phyloP scores from a whole-genome alignment of 1,284 basidiomycete genomes.

The Nidula niveotomentosa region DNA sequence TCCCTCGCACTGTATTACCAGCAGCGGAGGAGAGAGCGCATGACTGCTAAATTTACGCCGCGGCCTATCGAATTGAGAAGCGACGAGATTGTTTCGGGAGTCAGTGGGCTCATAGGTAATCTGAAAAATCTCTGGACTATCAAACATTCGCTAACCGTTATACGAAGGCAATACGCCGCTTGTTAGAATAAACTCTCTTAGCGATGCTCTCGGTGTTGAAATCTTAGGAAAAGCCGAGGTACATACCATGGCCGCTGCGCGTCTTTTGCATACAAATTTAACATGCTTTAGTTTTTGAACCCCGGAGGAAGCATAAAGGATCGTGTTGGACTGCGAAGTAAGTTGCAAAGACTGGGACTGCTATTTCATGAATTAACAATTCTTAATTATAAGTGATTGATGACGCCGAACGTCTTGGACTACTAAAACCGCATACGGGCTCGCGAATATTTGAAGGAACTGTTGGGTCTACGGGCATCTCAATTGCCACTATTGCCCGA shows the following conservation, averaged over 20 bases:
- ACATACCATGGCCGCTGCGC: not conserved
- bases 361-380: not conserved
- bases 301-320: conserved; percentile 99
- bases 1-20: conserved; percentile 53
- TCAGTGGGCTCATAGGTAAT: conserved; percentile 83
- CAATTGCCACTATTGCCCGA: conserved; percentile 88
- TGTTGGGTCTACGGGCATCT: conserved; percentile 96
- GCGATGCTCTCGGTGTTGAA: conserved; percentile 89
- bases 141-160: not conserved
- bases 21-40: conserved; percentile 40
- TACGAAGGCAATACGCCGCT: conserved; percentile 89
- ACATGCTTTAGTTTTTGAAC: conserved; percentile 74
- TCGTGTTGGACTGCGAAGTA: conserved; percentile 86
- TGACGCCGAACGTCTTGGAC: conserved; percentile 85
- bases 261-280: not conserved
- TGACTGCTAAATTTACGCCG: conserved; percentile 38
- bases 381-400: conserved; percentile 71
- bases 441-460: conserved; percentile 98
- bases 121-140: not conserved
- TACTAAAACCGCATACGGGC: conserved; percentile 85
- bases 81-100: conserved; percentile 74
- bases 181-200: conserved; percentile 89
- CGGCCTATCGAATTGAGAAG: conserved; percentile 76
- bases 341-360: conserved; percentile 5
- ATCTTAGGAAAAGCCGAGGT: conserved; percentile 97